These are phyloP conservation scores for Zasmidium citrigriseum DNA, from an alignment of 2,329 filamentous ascomycete genomes.

Conservation along the genomic window DNA sequence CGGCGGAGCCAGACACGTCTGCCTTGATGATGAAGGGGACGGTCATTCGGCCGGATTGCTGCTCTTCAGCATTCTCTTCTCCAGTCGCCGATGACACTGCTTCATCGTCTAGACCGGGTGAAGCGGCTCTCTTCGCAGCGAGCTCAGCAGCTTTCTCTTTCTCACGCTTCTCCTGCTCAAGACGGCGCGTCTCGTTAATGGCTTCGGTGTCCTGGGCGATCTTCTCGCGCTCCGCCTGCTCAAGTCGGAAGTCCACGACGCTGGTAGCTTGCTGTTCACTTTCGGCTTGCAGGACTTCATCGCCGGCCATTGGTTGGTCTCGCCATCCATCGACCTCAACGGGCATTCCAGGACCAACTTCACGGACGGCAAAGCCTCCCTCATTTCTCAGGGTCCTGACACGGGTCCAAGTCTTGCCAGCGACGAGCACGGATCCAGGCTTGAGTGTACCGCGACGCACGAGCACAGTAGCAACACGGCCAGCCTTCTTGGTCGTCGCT, in stretches of 20 bases:
- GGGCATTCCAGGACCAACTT: conserved; percentile 83
- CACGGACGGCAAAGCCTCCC: conserved; percentile 68
- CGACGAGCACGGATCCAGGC: conserved; percentile 79
- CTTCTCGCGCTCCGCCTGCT: conserved; percentile 68
- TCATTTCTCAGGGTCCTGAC: conserved; percentile 86
- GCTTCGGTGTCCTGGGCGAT: conserved; percentile 70
- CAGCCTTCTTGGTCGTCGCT: conserved; percentile 80
- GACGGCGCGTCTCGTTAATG: conserved; percentile 67
- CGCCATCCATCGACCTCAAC: conserved; percentile 96
- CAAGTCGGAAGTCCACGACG: conserved; percentile 74
- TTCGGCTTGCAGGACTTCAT: conserved; percentile 79
- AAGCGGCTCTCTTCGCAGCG: conserved; percentile 28
- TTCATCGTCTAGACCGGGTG: conserved; percentile 10
- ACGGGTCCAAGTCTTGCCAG: conserved; percentile 83
- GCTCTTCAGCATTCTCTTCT: conserved; percentile 35
- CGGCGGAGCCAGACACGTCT: conserved; percentile 90
- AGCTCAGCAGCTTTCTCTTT: conserved; percentile 53
- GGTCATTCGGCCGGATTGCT: conserved; percentile 53
- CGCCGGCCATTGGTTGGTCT: conserved; percentile 80
- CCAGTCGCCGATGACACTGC: conserved; percentile 25
- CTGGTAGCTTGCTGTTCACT: conserved; percentile 76
- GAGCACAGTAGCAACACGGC: conserved; percentile 84
- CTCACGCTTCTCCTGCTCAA: conserved; percentile 63
- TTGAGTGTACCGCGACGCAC: conserved; percentile 84
- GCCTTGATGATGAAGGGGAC: conserved; percentile 88